phyloP scores from a whole-genome alignment of 192 early-diverging fungal species.

The Coemansia sp. region DNA sequence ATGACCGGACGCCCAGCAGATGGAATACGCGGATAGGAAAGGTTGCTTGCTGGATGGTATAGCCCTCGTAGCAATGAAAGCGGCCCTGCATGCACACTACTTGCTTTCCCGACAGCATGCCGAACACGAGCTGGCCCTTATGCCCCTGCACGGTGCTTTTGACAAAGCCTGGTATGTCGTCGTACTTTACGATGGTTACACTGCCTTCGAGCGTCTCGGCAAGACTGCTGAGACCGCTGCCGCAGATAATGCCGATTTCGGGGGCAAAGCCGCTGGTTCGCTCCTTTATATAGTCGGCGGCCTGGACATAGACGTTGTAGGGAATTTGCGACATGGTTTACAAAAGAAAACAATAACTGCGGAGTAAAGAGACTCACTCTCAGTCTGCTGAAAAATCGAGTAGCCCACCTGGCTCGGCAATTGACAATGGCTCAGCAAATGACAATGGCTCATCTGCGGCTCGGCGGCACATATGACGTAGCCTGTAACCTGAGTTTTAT shows the following conservation, averaged over 20 bases:
- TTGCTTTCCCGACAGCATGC: constrained; percentile 67
- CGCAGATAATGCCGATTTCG: constrained; percentile 81
- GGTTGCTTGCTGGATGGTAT: constrained; percentile 70
- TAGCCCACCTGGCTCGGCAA: too few relatives aligned
- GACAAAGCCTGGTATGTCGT: constrained; percentile 85
- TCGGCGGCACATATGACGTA: too few relatives aligned
- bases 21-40: constrained; percentile 87
- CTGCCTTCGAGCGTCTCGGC: constrained; percentile 66
- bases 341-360: neutral
- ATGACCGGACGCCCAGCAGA: constrained; percentile 71
- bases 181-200: constrained; percentile 65
- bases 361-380: too few relatives aligned
- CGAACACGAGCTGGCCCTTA: constrained; percentile 73
- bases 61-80: constrained; percentile 91
- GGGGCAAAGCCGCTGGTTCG: constrained; percentile 27
- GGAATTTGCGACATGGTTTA: constrained; percentile 26
- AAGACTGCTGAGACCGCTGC: constrained; percentile 81
- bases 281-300: constrained; percentile 29
- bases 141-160: constrained; percentile 62
- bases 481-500: too few relatives aligned
- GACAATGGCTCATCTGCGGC: too few relatives aligned
- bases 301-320: constrained; percentile 34
- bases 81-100: constrained; percentile 89
- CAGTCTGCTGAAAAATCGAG: too few relatives aligned
- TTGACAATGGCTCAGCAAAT: too few relatives aligned